Percentiles rank a stretch among this genome's conserved stretches.
Evolutionary conservation across 768 basidiomycete species (phyloP).

Genomic region (Lepiota venenata): DNA sequence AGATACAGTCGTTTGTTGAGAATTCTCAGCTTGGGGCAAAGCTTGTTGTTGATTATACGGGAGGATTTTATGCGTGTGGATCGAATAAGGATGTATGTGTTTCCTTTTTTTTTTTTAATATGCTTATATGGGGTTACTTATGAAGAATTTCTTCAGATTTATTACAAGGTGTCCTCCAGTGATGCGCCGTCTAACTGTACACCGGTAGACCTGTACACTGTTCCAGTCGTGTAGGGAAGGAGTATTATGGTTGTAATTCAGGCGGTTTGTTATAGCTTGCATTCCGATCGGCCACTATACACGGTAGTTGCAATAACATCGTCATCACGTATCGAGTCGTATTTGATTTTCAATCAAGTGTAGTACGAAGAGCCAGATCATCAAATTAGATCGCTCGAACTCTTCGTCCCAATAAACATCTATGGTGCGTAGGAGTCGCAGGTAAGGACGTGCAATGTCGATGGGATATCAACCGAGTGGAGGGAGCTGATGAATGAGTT

Average conservation of each 20-base stretch:
- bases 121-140: background rate
- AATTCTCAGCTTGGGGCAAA: constrained; percentile 25
- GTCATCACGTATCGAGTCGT: too few species aligned
- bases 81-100: constrained; percentile 19
- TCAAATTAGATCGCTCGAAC: too few species aligned
- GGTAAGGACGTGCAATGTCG: too few species aligned
- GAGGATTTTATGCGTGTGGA: constrained; percentile 27
- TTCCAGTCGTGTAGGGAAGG: constrained; percentile 8
- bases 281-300: too few species aligned
- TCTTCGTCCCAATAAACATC: too few species aligned
- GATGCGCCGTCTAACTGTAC: constrained; percentile 8
- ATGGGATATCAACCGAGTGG: too few species aligned
- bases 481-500: too few species aligned
- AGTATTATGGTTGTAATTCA: background rate
- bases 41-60: constrained; percentile 22
- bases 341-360: too few species aligned
- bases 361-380: too few species aligned
- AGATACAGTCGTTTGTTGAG: constrained; percentile 21
- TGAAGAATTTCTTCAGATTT: constrained; percentile 5
- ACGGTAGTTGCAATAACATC: too few species aligned
- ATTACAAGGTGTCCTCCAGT: constrained; percentile 3
- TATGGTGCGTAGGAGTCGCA: too few species aligned
- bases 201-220: constrained; percentile 10
- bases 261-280: background rate
- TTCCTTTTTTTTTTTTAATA: background rate